Base-by-base conservation (phyloP, 2,329 filamentous ascomycete genomes). In the Pseudophaeomoniella oleicola region DNA sequence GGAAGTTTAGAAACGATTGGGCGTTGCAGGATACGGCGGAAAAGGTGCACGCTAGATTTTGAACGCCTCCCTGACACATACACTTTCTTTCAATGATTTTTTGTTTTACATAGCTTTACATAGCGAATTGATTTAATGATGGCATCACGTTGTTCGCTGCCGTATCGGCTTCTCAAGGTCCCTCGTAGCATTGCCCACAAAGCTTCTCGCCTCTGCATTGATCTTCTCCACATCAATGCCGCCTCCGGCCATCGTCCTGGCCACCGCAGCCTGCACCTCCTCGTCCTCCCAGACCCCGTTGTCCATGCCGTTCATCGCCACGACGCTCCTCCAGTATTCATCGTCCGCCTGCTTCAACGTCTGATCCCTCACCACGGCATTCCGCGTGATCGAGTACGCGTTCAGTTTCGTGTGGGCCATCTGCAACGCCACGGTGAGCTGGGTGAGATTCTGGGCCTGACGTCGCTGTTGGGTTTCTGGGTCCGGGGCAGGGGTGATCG, bases 291-390 rank as follows among this genome's bases (percentile, higher is more conserved):
- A 73, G 40, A 75, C 66, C 18, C 63, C 65, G 40, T 66, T 49
- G 85, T 47, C 42, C 85, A 67, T 59, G 4, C 71, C 75, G 58
- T 92, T 85, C 44, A 78, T 74, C 3, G 63, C 60, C 30, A 52
- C 56, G 19, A 62, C 57, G 10, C 54, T 50, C 37, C 50, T 54
- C 88, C 88, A 96, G 59, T 94, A 94, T 12, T 66, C 69, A 46
- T 78, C 71, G 35, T 71, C 70, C 39, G 71, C 69, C 2, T 58
- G 65, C 40, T 86, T 73, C 55, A 94, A 60, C 31, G 70, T 71
- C 43, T 73, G 68, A 58, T 94, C 83, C 38, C 87, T 64, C 39
- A 80, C 66, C 12, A 82, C 71, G 2, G 84, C 83, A 61, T 94
- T 94, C 53, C 80, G 74, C 32, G 93, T 62, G 39, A 93, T 75